phyloP scores from a whole-genome alignment of 352 stramenopile genomes.

The Globisporangium echinulatum region DNA sequence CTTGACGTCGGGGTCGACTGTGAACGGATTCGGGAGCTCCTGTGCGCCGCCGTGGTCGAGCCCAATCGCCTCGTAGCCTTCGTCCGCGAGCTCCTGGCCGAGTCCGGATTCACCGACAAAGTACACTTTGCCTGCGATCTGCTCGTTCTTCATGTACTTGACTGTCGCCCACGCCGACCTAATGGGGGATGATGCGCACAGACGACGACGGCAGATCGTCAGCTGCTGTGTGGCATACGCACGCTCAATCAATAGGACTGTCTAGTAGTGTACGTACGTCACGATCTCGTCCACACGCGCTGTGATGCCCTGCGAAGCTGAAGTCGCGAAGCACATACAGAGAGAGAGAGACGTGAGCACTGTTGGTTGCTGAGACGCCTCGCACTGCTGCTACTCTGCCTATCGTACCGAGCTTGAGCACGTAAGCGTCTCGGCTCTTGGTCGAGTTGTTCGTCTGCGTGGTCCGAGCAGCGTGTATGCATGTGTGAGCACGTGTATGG shows the following conservation, averaged over 20 bases:
- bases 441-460: conserved; percentile 82
- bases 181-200: not conserved
- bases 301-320: conserved; percentile 72
- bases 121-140: conserved; percentile 78
- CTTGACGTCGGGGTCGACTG: conserved; percentile 59
- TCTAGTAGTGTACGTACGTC: conserved; percentile 33
- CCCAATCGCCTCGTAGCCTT: conserved; percentile 65
- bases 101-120: conserved; percentile 75
- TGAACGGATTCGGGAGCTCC: conserved; percentile 58
- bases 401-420: conserved; percentile 73
- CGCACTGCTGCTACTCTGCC: too few species aligned
- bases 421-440: conserved; percentile 72
- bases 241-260: too few species aligned
- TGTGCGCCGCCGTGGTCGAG: conserved; percentile 64
- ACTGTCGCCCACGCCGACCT: conserved; percentile 80
- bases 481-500: not conserved
- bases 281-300: conserved; percentile 69
- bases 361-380: too few species aligned
- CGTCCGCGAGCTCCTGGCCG: conserved; percentile 50
- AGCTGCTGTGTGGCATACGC: not conserved
- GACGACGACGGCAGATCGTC: not conserved
- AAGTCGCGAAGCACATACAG: not conserved
- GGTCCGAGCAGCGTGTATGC: not conserved
- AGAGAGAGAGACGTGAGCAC: not conserved
- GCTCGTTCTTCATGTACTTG: conserved; percentile 74